phyloP scores from a whole-genome alignment of 805 yeast species.

The Cyberlindnera galapagoensis region DNA sequence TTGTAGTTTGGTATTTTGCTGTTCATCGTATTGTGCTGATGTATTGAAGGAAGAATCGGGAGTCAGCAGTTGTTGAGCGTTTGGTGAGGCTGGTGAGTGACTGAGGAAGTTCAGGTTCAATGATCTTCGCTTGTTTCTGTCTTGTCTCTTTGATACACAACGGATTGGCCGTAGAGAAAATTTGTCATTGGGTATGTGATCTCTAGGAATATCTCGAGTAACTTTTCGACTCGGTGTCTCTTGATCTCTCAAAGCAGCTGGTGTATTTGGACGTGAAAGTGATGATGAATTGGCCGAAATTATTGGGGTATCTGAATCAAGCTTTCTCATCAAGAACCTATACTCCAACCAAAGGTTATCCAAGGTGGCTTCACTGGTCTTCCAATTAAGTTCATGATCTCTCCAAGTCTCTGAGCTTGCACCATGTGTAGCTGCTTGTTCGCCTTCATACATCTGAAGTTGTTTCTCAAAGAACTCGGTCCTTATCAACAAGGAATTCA shows the following conservation, averaged over 20 bases:
- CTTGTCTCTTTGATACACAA: conserved; percentile 10
- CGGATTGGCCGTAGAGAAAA: conserved; percentile 13
- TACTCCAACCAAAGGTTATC: conserved; percentile 38
- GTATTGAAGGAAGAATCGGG: conserved; percentile 14
- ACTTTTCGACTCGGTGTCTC: conserved; percentile 2
- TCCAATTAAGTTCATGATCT: conserved; percentile 35
- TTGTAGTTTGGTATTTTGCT: too few species aligned
- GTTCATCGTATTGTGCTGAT: too few species aligned
- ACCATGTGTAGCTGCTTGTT: conserved; percentile 10
- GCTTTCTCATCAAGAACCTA: conserved; percentile 25
- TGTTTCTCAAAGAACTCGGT: conserved; percentile 27
- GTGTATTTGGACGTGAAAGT: conserved; percentile 12
- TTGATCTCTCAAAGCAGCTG: conserved; percentile 11
- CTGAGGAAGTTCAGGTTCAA: conserved; percentile 5
- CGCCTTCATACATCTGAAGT: conserved; percentile 21
- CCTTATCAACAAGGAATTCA: conserved; percentile 24
- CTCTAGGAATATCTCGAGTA: too few species aligned
- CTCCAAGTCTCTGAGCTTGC: conserved; percentile 18
- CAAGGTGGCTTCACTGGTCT: conserved; percentile 39
- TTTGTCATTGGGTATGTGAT: too few species aligned
- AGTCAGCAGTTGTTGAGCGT: conserved; percentile 6
- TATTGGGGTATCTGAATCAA: conserved; percentile 6
- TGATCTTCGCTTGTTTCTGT: conserved; percentile 3
- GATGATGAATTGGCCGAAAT: conserved; percentile 7
- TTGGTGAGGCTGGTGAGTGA: not conserved